Conservation (phyloP, 805 yeast species). For the Candida nonsorbophila region DNA sequence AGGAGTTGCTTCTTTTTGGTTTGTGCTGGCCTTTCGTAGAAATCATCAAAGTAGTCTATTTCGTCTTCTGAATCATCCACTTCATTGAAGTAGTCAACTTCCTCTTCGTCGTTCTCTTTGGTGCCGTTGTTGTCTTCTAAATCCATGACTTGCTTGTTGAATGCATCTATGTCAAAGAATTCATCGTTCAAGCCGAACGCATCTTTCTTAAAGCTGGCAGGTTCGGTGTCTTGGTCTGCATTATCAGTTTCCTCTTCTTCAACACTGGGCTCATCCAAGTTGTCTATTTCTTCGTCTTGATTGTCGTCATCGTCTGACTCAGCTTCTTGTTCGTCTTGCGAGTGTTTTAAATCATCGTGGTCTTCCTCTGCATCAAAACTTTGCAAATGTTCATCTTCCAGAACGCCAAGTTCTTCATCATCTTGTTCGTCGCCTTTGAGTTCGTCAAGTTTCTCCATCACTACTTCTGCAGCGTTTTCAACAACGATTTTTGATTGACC, state of each 20-base stretch:
- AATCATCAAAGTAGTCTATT: conserved; percentile 59
- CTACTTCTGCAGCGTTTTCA: conserved; percentile 66
- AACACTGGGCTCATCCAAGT: conserved; percentile 12
- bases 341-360: conserved; percentile 21
- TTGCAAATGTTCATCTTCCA: conserved; percentile 16
- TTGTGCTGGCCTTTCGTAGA: conserved; percentile 45
- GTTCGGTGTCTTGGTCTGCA: conserved; percentile 11
- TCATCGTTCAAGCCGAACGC: conserved; percentile 73
- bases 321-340: conserved; percentile 27
- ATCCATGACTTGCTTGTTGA: conserved; percentile 67
- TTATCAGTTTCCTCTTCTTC: conserved; percentile 13
- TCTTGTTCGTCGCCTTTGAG: conserved; percentile 33
- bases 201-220: conserved; percentile 32
- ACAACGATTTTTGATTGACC: conserved; percentile 84
- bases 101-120: conserved; percentile 33
- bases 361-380: conserved; percentile 17
- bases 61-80: conserved; percentile 50
- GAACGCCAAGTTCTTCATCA: conserved; percentile 18
- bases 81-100: conserved; percentile 37
- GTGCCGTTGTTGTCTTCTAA: conserved; percentile 34
- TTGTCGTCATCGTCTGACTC: conserved; percentile 19
- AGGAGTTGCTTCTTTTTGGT: conserved; percentile 1
- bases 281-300: conserved; percentile 14
- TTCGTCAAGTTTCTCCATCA: conserved; percentile 53
- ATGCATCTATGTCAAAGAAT: conserved; percentile 80